phyloP scores from a whole-genome alignment of 2,329 filamentous ascomycete genomes.

The Paraconiothyrium brasiliense region DNA sequence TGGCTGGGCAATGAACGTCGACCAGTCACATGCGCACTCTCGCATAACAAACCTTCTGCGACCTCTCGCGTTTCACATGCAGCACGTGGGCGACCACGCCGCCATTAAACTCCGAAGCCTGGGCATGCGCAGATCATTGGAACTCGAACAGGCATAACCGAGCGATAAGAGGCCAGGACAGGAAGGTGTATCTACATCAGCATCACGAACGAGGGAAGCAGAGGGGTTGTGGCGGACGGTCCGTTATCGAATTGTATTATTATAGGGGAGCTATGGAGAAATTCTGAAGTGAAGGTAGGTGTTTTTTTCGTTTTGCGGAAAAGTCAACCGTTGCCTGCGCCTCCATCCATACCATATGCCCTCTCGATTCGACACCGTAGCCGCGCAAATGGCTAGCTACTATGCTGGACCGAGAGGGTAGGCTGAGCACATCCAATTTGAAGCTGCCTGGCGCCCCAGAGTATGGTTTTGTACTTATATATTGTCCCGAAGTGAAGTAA shows the following conservation, averaged over 20 bases:
- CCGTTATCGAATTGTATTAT: background rate
- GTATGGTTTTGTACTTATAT: slow-evolving; percentile 35
- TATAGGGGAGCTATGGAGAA: slow-evolving; percentile 8
- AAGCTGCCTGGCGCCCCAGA: slow-evolving; percentile 18
- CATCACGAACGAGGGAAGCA: background rate
- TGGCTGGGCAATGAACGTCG: too few species aligned
- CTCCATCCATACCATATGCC: background rate
- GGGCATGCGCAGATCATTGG: background rate
- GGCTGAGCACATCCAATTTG: background rate
- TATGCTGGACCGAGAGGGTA: background rate
- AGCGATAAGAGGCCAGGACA: background rate
- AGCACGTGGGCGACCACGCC: slow-evolving; percentile 3
- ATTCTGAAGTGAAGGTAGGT: background rate
- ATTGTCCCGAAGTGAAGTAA: slow-evolving; percentile 28
- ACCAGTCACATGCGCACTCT: too few species aligned
- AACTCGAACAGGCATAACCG: background rate
- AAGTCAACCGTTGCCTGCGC: background rate
- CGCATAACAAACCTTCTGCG: background rate
- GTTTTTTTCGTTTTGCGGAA: background rate
- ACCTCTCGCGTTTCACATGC: slow-evolving; percentile 1
- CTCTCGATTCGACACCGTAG: background rate
- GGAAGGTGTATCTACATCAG: background rate
- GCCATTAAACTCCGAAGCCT: background rate
- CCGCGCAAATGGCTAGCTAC: background rate
- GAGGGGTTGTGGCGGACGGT: background rate